These are phyloP conservation scores for Tremella mesenterica DNA, from an alignment of 768 basidiomycete species.

Conservation along the genomic window DNA sequence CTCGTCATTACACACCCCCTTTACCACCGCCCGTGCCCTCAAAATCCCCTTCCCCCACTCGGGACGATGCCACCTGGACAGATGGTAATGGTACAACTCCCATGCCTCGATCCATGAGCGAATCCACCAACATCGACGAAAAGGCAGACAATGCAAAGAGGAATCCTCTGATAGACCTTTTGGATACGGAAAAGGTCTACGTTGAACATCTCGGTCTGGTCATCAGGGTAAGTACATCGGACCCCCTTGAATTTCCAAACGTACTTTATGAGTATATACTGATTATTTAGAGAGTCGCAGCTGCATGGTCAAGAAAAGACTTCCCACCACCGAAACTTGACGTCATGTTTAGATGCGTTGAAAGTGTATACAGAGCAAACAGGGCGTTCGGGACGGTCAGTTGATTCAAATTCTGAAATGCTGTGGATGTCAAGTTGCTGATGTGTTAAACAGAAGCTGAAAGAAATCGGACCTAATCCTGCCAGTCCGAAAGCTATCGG, in stretches of 20 bases:
- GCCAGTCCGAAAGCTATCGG: constrained; percentile 88
- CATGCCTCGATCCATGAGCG: background rate
- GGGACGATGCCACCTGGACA: background rate
- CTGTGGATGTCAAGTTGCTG: constrained; percentile 3
- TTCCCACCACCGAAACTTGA: constrained; percentile 88
- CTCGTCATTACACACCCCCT: background rate
- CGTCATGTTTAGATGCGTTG: constrained; percentile 86
- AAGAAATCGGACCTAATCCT: constrained; percentile 86
- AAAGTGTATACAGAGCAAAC: constrained; percentile 86
- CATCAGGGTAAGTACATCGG: constrained; percentile 62
- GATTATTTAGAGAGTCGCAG: constrained; percentile 70
- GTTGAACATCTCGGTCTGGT: constrained; percentile 82
- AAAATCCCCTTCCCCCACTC: background rate
- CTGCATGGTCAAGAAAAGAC: constrained; percentile 94
- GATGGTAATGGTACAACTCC: background rate
- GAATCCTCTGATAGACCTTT: constrained; percentile 82
- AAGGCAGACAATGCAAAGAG: constrained; percentile 18
- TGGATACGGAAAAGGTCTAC: constrained; percentile 86
- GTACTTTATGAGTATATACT: background rate
- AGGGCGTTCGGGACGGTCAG: constrained; percentile 66
- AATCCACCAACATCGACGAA: background rate
- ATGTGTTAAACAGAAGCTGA: constrained; percentile 60
- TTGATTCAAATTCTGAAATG: constrained; percentile 1
- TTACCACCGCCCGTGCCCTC: constrained; percentile 7
- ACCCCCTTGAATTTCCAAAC: background rate